These are phyloP conservation scores for Petasospora fabianii DNA, from an alignment of 1,139 yeast genomes.

Conservation along the genomic window DNA sequence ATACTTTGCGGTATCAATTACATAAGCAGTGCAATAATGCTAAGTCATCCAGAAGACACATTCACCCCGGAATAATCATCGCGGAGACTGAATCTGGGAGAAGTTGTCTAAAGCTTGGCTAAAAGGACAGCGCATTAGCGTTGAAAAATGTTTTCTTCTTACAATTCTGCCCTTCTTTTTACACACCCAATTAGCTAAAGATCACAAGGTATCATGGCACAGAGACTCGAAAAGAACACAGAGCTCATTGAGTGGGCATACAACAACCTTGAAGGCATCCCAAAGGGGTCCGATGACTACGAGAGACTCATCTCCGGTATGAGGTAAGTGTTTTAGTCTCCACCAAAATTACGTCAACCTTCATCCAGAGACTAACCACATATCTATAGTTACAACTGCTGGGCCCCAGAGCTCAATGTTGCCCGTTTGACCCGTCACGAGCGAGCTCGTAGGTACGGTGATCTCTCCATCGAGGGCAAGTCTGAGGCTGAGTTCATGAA, in stretches of 20 bases:
- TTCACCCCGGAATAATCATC: too few species aligned
- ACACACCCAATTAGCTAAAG: neutral
- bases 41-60: too few species aligned
- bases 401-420: constrained; percentile 29
- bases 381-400: constrained; percentile 31
- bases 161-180: too few species aligned
- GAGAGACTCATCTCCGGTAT: constrained; percentile 42
- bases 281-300: constrained; percentile 39
- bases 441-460: constrained; percentile 37
- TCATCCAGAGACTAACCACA: neutral
- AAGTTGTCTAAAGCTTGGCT: too few species aligned
- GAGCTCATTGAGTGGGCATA: constrained; percentile 25
- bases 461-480: constrained; percentile 38
- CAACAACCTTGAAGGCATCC: constrained; percentile 30
- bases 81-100: too few species aligned
- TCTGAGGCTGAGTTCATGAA: constrained; percentile 31
- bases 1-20: too few species aligned
- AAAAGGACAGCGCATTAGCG: too few species aligned
- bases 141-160: too few species aligned
- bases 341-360: neutral
- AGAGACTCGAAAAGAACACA: constrained; percentile 18
- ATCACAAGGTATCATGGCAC: too few species aligned
- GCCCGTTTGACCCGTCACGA: constrained; percentile 34
- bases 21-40: too few species aligned
- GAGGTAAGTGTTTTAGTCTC: constrained; percentile 11